These are phyloP conservation scores for Capronia americana DNA, from an alignment of 2,329 filamentous ascomycete species.

Conservation along the genomic window DNA sequence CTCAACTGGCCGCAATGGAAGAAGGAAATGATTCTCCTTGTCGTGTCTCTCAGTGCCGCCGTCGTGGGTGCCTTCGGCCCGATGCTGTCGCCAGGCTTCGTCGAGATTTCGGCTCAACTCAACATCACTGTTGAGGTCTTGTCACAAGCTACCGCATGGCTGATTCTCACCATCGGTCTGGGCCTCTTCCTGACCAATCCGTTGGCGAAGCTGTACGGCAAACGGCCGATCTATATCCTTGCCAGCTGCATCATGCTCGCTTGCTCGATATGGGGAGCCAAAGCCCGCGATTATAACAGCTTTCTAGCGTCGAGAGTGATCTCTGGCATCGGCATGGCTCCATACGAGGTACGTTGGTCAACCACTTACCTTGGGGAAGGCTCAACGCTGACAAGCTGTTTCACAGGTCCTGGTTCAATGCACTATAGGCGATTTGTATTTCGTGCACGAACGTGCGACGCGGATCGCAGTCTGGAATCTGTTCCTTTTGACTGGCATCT, in stretches of 20 bases:
- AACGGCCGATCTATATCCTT: constrained; percentile 50
- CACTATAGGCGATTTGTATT: constrained; percentile 53
- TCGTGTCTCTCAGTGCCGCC: constrained; percentile 55
- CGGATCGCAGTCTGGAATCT: constrained; percentile 50
- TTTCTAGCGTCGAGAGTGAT: constrained; percentile 53
- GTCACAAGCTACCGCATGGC: constrained; percentile 31
- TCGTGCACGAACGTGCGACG: constrained; percentile 47
- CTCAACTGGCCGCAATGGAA: constrained; percentile 49
- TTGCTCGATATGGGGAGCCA: constrained; percentile 48
- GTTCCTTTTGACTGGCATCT: constrained; percentile 48
- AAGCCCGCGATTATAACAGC: constrained; percentile 45
- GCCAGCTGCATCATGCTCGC: constrained; percentile 46
- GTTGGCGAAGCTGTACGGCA: constrained; percentile 51
- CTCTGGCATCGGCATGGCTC: constrained; percentile 53
- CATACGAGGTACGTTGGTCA: constrained; percentile 47
- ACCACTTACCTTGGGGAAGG: constrained; percentile 43
- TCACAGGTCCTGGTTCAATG: constrained; percentile 55
- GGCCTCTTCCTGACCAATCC: constrained; percentile 50
- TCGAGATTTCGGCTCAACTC: constrained; percentile 49
- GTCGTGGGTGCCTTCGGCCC: constrained; percentile 60
- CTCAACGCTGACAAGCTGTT: not conserved
- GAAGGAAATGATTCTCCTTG: constrained; percentile 55
- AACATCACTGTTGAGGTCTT: constrained; percentile 36
- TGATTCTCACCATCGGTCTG: constrained; percentile 43
- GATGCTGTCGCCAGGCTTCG: constrained; percentile 59